Evolutionary conservation across 148 eudicot genomes (phyloP).

Genomic region (Dysphania ambrosioides): DNA sequence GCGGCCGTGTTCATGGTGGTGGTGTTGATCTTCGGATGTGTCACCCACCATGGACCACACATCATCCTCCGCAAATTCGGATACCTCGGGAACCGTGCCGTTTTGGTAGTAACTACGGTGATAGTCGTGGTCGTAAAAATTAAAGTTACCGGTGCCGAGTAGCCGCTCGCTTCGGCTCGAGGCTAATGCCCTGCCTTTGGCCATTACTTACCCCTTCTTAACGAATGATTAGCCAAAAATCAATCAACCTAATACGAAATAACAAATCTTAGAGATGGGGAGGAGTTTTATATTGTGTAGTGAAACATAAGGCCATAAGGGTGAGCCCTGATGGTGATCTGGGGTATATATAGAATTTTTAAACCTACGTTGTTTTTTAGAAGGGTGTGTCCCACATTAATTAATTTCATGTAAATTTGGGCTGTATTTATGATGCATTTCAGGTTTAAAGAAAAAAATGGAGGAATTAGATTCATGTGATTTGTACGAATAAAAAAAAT

Average conservation of each 20-base stretch:
- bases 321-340: constrained; percentile 8
- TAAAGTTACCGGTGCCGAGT: constrained; percentile 30
- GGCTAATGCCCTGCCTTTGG: constrained; percentile 70
- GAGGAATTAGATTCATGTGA: constrained; percentile 28
- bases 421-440: constrained; percentile 26
- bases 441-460: constrained; percentile 4
- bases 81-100: constrained; percentile 18
- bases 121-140: not conserved
- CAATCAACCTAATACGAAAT: not conserved
- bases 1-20: constrained; percentile 8
- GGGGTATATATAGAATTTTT: constrained; percentile 30
- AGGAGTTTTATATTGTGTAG: not conserved
- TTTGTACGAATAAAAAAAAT: constrained; percentile 9
- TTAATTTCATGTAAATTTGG: constrained; percentile 30
- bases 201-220: constrained; percentile 40
- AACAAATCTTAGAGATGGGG: not conserved
- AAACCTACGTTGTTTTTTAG: too few species aligned
- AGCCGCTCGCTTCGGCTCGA: constrained; percentile 67
- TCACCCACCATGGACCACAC: constrained; percentile 65
- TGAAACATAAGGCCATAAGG: constrained; percentile 29
- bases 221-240: not conserved
- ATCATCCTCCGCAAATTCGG: constrained; percentile 69
- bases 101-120: not conserved
- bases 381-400: constrained; percentile 16
- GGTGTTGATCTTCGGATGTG: constrained; percentile 23